Evolutionary conservation across 2,329 filamentous ascomycete genomes (phyloP), one percentile per base, ranked within the genome.

Genomic region (Fusarium sp.): DNA sequence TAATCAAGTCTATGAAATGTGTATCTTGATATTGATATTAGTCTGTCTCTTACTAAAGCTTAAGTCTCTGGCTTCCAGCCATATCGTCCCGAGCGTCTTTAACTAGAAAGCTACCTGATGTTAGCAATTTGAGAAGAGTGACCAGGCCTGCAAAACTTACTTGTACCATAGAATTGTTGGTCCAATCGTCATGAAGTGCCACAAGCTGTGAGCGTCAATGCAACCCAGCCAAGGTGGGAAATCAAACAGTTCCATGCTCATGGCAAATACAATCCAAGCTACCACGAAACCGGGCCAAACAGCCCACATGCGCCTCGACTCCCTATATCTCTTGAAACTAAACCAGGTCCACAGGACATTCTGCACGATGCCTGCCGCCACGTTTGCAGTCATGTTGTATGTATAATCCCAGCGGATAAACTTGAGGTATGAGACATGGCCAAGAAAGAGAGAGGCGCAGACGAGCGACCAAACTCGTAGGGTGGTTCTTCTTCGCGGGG

Each of bases 361-460:
- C 80, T 95, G 92, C 9, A 95, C 82, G 45, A 95, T 86, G 8
- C 96, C 96, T 17, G 93, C 90, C 7, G 89, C 90, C 26, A 99
- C 93, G 79, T 98, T 99, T 58, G 95, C 96, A 4, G 93, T 91
- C 95, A 99, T 98, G 81, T 99, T 99, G 85, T 99, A 99, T 10
- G 92, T 93, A 82, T 99, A 99, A 82, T 98, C 93, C 93, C 96
- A 99, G 24, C 88, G 86, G 86, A 95, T 94, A 76, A 94, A 90
- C 79, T 92, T 94, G 62, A 99, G 87, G 82, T 98, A 99, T 51
- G 86, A 88, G 54, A 98, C 90, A 81, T 99, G 96, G 62, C 89
- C 85, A 32, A 87, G 79, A 82, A 97, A 99, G 59, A 97, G 83
- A 20, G 84, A 73, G 32, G 90, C 81, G 81, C 96, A 99, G 13